phyloP scores from a whole-genome alignment of 108 stramenopile species.

The Nitzschia sp. region DNA sequence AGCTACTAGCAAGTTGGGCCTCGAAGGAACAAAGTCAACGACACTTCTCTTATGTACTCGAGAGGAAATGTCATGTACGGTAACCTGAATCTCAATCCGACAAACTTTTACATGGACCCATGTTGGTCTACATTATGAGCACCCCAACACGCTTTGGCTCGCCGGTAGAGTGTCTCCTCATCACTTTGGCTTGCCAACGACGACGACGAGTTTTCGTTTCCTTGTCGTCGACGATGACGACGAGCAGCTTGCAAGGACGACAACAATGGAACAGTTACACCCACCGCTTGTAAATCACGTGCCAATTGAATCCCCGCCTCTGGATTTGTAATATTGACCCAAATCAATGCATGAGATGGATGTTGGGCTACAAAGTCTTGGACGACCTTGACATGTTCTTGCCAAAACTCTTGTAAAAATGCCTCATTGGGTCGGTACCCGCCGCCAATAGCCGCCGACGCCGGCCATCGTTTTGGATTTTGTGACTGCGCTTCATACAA shows the following conservation, averaged over 20 bases:
- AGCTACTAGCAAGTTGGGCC: no score
- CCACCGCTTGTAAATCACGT: neutral
- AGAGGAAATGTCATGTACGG: no score
- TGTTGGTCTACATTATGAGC: conserved; percentile 21
- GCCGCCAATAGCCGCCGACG: neutral
- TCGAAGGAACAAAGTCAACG: no score
- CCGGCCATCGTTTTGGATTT: conserved; percentile 2
- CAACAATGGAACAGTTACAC: neutral
- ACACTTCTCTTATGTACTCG: no score
- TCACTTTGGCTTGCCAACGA: neutral
- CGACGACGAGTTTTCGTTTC: neutral
- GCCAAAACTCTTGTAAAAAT: conserved; percentile 20
- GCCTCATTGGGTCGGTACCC: neutral
- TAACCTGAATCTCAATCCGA: no score
- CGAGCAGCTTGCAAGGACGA: neutral
- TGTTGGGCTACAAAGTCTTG: conserved; percentile 12
- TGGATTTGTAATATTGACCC: conserved; percentile 29
- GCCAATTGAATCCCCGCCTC: conserved; percentile 18
- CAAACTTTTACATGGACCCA: conserved; percentile 1
- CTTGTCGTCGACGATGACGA: neutral
- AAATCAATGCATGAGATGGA: conserved; percentile 21
- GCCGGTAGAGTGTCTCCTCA: neutral
- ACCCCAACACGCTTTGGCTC: conserved; percentile 20
- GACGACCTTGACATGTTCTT: conserved; percentile 15
- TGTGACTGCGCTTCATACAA: conserved; percentile 13